These are phyloP conservation scores for Rhizopogon rudus DNA, from an alignment of 768 basidiomycete species.

Conservation along the genomic window DNA sequence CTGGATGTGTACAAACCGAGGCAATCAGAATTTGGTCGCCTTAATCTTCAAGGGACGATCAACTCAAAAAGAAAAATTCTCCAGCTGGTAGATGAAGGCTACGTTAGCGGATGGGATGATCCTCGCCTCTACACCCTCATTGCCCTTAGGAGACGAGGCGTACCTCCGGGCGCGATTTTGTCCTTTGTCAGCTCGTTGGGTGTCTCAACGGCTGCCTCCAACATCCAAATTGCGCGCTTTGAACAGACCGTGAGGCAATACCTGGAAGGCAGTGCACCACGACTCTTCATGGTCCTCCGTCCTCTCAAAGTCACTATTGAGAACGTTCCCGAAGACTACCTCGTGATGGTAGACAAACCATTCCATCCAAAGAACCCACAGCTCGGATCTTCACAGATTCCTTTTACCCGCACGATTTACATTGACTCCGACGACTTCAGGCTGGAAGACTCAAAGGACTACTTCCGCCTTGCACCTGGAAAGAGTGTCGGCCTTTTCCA, in stretches of 20 bases:
- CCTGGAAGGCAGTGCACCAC: conserved; percentile 82
- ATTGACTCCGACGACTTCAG: conserved; percentile 96
- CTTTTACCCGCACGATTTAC: conserved; percentile 85
- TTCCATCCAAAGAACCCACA: conserved; percentile 91
- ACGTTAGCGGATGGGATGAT: conserved; percentile 95
- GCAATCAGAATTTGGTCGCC: conserved; percentile 94
- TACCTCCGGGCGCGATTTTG: conserved; percentile 94
- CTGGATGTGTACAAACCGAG: conserved; percentile 96
- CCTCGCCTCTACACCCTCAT: conserved; percentile 96
- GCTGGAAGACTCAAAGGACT: conserved; percentile 85
- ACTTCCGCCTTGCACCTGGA: conserved; percentile 96
- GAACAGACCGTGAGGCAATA: conserved; percentile 86
- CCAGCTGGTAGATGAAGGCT: conserved; percentile 76
- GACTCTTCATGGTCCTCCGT: conserved; percentile 85
- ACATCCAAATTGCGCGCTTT: conserved; percentile 85
- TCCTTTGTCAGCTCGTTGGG: conserved; percentile 94
- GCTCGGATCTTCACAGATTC: conserved; percentile 76
- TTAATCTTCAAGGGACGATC: conserved; percentile 91
- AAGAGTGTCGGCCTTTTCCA: conserved; percentile 97
- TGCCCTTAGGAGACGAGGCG: conserved; percentile 88
- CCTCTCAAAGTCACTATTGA: conserved; percentile 91
- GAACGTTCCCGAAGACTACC: conserved; percentile 84
- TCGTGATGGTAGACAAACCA: conserved; percentile 81
- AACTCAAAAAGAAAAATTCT: conserved; percentile 96
- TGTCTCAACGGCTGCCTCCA: conserved; percentile 79